Evolutionary conservation across 768 basidiomycete species (phyloP), one percentile per base, ranked within the genome.

Genomic region (Myochromella boudieri): DNA sequence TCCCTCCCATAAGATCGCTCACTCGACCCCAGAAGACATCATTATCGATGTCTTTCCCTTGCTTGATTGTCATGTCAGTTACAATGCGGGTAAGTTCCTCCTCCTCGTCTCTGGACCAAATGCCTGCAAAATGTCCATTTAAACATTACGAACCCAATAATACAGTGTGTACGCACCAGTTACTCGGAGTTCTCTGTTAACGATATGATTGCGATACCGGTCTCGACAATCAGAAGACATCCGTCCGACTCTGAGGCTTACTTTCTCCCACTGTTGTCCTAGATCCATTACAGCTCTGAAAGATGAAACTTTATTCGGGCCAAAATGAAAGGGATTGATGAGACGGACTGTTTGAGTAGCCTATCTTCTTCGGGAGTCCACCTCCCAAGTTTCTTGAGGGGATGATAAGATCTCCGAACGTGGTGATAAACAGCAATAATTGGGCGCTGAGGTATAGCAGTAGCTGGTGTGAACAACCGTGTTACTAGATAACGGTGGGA

Each of bases 1-100:
- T 84, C 18, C 82, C 80, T 29, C 82, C 86, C 91, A 93, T 92
- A 37, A 76, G 74, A 39, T 84, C 77, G 51, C 83, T 84, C 29
- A 93, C 87, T 42, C 75, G 74, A 12, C 82, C 80, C 91, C 91
- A 93, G 65, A 90, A 91, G 26, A 91, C 81, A 52, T 92, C 90
- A 43, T 80, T 82, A 45, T 90, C 88, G 42, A 81, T 64, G 54
- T 85, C 77, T 58, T 80, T 82, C n/a, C 87, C 87, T 61, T 83
- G 77, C 42, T 78, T 74, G 31, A 84, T 65, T 1, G 85, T 88
- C 77, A 91, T 82, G 47, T 84, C 81, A 12, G 78, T 81, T 27
- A 93, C 86, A 51, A 92, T 91, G 11, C 65, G 69, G 14, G 80
- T 89, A 27, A 93, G 71, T 59, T 84, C 69, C 3, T 81, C 82